Evolutionary conservation across 2,329 filamentous ascomycete genomes (phyloP).

Genomic region (Tolypocladium guangdongense): DNA sequence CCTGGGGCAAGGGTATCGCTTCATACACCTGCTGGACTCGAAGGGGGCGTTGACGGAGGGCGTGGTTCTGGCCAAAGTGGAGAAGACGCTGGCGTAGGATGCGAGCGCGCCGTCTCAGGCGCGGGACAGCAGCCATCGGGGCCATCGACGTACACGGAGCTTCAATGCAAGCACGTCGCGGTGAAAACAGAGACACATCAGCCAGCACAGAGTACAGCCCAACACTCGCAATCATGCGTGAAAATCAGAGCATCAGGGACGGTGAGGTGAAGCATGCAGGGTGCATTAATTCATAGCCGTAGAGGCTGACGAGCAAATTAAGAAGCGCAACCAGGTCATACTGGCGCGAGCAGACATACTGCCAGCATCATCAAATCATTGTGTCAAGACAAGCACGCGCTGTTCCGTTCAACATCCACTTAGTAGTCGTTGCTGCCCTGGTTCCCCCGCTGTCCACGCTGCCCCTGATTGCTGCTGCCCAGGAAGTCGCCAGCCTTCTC

Average conservation of each 20-base stretch:
- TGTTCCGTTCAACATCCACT: background rate
- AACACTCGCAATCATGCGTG: no score
- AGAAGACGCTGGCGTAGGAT: constrained; percentile 38
- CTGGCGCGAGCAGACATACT: background rate
- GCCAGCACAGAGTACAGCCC: no score
- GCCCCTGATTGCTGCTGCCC: constrained; percentile 32
- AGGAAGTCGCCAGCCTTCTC: constrained; percentile 45
- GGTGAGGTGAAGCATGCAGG: background rate
- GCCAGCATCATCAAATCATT: background rate
- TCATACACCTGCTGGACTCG: constrained; percentile 64
- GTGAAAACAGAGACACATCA: no score
- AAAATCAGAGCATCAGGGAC: no score
- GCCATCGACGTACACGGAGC: background rate
- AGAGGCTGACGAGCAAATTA: background rate
- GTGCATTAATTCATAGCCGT: background rate
- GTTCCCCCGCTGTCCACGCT: constrained; percentile 39
- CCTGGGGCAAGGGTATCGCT: constrained; percentile 61
- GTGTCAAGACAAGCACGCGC: background rate
- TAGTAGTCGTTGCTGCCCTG: constrained; percentile 14
- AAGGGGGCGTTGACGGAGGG: constrained; percentile 57
- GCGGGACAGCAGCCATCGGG: background rate
- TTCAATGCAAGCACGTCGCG: background rate
- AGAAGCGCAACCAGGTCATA: background rate
- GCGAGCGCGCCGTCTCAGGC: background rate
- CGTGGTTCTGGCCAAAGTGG: constrained; percentile 62